phyloP scores from a whole-genome alignment of 2,329 filamentous ascomycete genomes.

The Bipolaris bicolor region DNA sequence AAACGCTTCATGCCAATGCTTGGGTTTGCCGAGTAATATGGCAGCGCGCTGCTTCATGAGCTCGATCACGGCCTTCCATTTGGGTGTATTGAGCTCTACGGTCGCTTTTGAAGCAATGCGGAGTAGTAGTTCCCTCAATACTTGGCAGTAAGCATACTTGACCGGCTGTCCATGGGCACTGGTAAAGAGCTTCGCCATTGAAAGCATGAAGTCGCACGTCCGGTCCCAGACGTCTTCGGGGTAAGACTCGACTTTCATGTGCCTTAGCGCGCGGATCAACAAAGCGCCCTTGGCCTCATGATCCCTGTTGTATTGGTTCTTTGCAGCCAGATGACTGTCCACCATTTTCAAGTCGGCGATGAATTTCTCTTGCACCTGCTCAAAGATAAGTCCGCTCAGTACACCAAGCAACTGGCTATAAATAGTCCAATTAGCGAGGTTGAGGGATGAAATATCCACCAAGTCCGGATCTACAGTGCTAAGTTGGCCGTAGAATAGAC shows the following conservation, averaged over 20 bases:
- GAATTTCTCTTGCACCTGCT: slow-evolving; percentile 81
- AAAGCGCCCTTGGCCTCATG: slow-evolving; percentile 83
- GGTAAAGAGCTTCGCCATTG: slow-evolving; percentile 80
- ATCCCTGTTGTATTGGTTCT: slow-evolving; percentile 70
- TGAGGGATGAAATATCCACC: slow-evolving; percentile 76
- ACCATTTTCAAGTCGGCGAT: slow-evolving; percentile 78
- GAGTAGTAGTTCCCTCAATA: slow-evolving; percentile 83
- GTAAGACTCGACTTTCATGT: slow-evolving; percentile 76
- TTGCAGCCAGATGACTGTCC: slow-evolving; percentile 75
- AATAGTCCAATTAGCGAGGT: slow-evolving; percentile 93
- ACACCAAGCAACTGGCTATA: slow-evolving; percentile 93
- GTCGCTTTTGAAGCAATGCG: slow-evolving; percentile 83
- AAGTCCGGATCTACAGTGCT: slow-evolving; percentile 87
- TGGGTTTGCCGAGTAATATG: slow-evolving; percentile 87
- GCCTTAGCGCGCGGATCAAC: slow-evolving; percentile 88
- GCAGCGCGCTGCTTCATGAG: slow-evolving; percentile 77
- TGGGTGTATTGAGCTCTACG: slow-evolving; percentile 77
- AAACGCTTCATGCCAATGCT: slow-evolving; percentile 89
- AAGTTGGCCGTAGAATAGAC: slow-evolving; percentile 95
- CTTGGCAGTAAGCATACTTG: slow-evolving; percentile 93
- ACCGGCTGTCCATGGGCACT: slow-evolving; percentile 86
- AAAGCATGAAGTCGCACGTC: slow-evolving; percentile 86
- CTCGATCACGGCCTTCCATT: slow-evolving; percentile 85
- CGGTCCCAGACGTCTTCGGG: slow-evolving; percentile 80
- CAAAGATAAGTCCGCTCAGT: slow-evolving; percentile 93